phyloP scores from a whole-genome alignment of 768 basidiomycete genomes.

The Trametes meyenii region DNA sequence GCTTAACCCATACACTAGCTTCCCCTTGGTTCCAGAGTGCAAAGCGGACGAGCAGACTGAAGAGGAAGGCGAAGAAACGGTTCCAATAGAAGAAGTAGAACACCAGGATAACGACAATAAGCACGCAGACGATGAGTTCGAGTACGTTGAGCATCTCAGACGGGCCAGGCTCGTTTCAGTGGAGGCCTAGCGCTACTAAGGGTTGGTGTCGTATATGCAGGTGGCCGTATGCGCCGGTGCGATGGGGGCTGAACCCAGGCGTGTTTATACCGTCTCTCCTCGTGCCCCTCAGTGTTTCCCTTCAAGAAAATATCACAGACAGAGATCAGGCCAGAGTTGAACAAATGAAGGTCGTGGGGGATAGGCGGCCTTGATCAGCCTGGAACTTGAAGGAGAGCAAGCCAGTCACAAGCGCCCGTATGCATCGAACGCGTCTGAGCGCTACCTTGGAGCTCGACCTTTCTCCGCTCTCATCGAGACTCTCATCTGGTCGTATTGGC shows the following conservation, averaged over 20 bases:
- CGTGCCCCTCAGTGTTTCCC: no score
- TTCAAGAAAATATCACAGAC: no score
- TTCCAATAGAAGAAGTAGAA: slow-evolving; percentile 93
- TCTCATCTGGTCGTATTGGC: no score
- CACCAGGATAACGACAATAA: slow-evolving; percentile 55
- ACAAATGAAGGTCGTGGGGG: neutral
- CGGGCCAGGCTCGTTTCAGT: neutral
- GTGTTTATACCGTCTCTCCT: no score
- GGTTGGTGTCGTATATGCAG: neutral
- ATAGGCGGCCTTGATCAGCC: neutral
- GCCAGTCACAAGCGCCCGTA: neutral
- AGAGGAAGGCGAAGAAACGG: slow-evolving; percentile 70
- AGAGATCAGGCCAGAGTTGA: no score
- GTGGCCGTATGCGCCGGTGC: no score
- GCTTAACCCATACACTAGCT: slow-evolving; percentile 82
- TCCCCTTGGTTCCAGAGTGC: slow-evolving; percentile 77
- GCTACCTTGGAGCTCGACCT: neutral
- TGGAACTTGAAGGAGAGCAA: neutral
- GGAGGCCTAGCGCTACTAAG: neutral
- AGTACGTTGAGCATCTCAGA: slow-evolving; percentile 55
- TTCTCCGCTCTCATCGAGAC: no score
- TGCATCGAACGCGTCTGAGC: neutral
- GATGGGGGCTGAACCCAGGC: no score
- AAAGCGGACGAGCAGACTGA: slow-evolving; percentile 68
- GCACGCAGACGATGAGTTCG: slow-evolving; percentile 66